Evolutionary conservation across 73 alveolate species (phyloP), one percentile per base, ranked within the genome.

Genomic region (Paramecium tetraurelia): DNA sequence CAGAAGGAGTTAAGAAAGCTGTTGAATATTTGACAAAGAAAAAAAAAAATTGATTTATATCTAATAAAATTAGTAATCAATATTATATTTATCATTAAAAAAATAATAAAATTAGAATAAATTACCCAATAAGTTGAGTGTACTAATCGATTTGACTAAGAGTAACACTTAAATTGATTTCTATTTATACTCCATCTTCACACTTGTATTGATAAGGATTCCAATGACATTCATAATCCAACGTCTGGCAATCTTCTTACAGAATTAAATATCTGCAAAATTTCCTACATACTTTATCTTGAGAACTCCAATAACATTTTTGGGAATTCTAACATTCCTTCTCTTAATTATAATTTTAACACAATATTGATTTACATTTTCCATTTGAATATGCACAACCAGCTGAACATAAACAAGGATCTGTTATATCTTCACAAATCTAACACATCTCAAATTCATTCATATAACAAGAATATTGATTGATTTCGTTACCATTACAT

Each of bases 401-500:
- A 8, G 22, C 31, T 21, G 9, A 7, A 24, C 90, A 80, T 31
- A 2, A 31, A 72, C 90, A 44, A 20, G 9, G 10, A 46, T 80
- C 90, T 21, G 21, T 43, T 4, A 80, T 44, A 24, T 33, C 27
- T 80, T 80, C 90, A 80, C 90, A 80, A 21, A 0, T 80, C 16
- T 22, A 38, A 24, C 90, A 80, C 1, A 22, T 9, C 4, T 43
- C 20, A 11, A 27, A 33, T 24, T 21, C 18, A 80, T 80, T 46
- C 72, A 80, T 22, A 21, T 40, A 31, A 46, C 90, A 80, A 0
- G 90, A 31, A 7, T 11, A 21, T 4, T 43, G 7, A 46, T 80
- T 80, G 21, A 80, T 48, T n/a, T 80, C 90, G 43, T 80, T 80
- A n/a, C 90, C 90, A 48, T 80, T 80, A 46, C 90, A 80, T 1